Conservation (phyloP, 352 stramenopile genomes). For the Saprolegnia parasitica region DNA sequence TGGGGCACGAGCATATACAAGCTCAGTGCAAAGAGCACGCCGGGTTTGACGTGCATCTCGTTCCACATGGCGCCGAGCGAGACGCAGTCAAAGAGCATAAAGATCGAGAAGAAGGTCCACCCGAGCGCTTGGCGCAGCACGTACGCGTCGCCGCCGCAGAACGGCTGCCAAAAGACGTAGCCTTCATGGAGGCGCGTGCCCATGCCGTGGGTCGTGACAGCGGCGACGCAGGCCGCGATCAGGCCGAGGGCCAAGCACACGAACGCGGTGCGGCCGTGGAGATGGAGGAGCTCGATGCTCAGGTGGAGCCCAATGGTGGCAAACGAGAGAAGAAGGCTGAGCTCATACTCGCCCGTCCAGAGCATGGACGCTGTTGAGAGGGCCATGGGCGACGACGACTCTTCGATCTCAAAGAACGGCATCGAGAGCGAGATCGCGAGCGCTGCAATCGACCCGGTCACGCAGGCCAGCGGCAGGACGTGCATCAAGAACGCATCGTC, state of each 20-base stretch:
- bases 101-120: constrained; percentile 48
- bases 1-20: constrained; percentile 39
- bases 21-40: constrained; percentile 37
- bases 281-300: constrained; percentile 39
- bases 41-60: constrained; percentile 29
- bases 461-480: constrained; percentile 33
- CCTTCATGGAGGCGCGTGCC: constrained; percentile 32
- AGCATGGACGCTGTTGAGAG: background rate
- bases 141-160: constrained; percentile 43
- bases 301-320: constrained; percentile 39
- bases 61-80: constrained; percentile 35
- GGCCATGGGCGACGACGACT: background rate
- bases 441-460: constrained; percentile 36
- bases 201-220: constrained; percentile 35
- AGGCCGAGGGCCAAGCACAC: constrained; percentile 33
- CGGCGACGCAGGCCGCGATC: constrained; percentile 35
- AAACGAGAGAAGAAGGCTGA: constrained; percentile 41
- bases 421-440: constrained; percentile 38
- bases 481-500: constrained; percentile 33
- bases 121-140: constrained; percentile 49
- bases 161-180: constrained; percentile 46
- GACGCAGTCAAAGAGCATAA: constrained; percentile 49
- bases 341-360: constrained; percentile 36
- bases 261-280: constrained; percentile 30
- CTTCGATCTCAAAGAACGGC: constrained; percentile 36